phyloP scores from a whole-genome alignment of 768 basidiomycete species.

The Chalciporus sphaerocephalus region DNA sequence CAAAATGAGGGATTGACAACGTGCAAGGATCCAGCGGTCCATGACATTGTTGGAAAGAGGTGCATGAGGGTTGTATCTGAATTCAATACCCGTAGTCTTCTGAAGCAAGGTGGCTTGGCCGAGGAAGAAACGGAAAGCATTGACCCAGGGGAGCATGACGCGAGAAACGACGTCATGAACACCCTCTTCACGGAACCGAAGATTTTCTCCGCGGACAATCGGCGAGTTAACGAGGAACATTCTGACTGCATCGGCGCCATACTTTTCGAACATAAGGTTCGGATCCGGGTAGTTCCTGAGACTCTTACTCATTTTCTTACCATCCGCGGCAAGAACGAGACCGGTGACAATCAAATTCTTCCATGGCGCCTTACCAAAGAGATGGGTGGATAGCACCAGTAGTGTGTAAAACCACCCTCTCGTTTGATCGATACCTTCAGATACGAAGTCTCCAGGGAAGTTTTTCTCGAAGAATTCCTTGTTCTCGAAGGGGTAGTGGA shows the following conservation, averaged over 20 bases:
- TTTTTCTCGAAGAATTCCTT: slow-evolving; percentile 77
- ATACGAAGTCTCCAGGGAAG: slow-evolving; percentile 95
- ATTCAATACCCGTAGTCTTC: slow-evolving; percentile 71
- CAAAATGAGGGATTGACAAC: slow-evolving; percentile 95
- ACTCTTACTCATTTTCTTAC: slow-evolving; percentile 99
- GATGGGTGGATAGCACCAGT: slow-evolving; percentile 90
- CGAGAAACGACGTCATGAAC: slow-evolving; percentile 94
- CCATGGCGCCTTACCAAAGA: slow-evolving; percentile 94
- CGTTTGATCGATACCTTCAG: slow-evolving; percentile 98
- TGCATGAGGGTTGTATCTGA: slow-evolving; percentile 85
- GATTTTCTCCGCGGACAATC: slow-evolving; percentile 94
- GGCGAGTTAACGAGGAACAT: slow-evolving; percentile 99
- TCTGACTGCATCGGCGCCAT: slow-evolving; percentile 93
- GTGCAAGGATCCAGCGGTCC: slow-evolving; percentile 97
- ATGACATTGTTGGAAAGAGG: slow-evolving; percentile 87
- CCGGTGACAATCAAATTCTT: slow-evolving; percentile 97
- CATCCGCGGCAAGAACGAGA: slow-evolving; percentile 92
- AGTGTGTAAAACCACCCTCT: slow-evolving; percentile 99
- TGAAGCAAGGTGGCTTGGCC: slow-evolving; percentile 87
- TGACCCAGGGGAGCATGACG: slow-evolving; percentile 97
- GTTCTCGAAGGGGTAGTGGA: slow-evolving; percentile 98
- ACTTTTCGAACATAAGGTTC: slow-evolving; percentile 80
- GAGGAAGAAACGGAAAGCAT: slow-evolving; percentile 98
- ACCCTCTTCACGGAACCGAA: slow-evolving; percentile 96
- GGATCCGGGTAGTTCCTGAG: slow-evolving; percentile 97